Percentiles rank a stretch among this genome's conserved stretches.
phyloP scores from a whole-genome alignment of 768 basidiomycete species.

The Naganishia vishniacii region DNA sequence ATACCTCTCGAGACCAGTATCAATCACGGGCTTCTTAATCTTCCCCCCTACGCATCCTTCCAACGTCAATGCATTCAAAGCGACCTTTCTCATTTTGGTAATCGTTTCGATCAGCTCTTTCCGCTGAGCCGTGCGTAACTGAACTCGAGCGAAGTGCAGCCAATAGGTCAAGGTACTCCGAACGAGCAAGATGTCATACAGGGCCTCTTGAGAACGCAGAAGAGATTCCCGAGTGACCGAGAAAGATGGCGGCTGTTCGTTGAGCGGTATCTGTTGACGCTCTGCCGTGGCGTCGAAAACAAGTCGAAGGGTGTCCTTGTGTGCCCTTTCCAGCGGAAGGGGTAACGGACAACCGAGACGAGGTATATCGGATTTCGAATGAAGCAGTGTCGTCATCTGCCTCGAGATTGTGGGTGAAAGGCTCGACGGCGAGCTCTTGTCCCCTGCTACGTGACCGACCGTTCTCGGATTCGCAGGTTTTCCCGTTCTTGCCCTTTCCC shows the following conservation, averaged over 20 bases:
- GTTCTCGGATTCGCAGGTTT: background rate
- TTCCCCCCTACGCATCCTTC: background rate
- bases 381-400: background rate
- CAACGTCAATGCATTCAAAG: background rate
- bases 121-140: background rate
- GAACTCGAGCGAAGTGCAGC: slow-evolving; percentile 2
- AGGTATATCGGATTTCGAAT: background rate
- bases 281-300: background rate
- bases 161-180: slow-evolving; percentile 20
- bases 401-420: background rate
- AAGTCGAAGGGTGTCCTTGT: background rate
- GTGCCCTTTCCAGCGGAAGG: background rate
- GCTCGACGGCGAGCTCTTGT: background rate
- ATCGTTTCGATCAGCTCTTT: slow-evolving; percentile 1
- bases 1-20: slow-evolving; percentile 5
- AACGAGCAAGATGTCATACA: slow-evolving; percentile 2
- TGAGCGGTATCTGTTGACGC: background rate
- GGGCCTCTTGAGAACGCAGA: slow-evolving; percentile 1
- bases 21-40: background rate
- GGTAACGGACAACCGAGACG: slow-evolving; percentile 12
- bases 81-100: background rate
- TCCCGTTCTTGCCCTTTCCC: background rate
- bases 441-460: background rate
- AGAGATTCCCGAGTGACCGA: slow-evolving; percentile 2
- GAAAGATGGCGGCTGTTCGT: background rate